Evolutionary conservation across 2,329 filamentous ascomycete species (phyloP), one percentile per base, ranked within the genome.

Genomic region (Fusarium armeniacum): DNA sequence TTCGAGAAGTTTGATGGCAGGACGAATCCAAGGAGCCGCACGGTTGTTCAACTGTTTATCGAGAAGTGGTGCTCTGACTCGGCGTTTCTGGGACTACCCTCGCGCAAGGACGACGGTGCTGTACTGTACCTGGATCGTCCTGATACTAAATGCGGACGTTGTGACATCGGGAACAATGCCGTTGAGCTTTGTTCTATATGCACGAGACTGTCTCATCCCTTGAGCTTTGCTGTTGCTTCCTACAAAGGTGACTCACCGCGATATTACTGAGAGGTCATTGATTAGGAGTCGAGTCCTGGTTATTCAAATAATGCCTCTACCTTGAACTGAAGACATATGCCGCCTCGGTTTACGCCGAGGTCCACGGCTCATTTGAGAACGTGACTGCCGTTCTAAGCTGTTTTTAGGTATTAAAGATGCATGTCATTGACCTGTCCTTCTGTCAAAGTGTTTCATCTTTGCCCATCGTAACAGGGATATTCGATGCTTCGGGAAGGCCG

Each of bases 1-100:
- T 75, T 75, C 73, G 68, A 75, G 73, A 75, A 75, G 71, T 68
- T 73, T 72, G 54, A 75, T 73, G 62, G 67, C 67, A 74, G 65
- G 71, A 67, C 67, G 66, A 69, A 70, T 59, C 61, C 62, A 60
- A 56, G 68, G 72, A 75, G 70, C 73, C 67, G 67, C 67, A 73
- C 69, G 66, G 70, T 66, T 73, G 51, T 71, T 65, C 36, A 49
- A 52, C 38, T 43, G 50, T 36, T 62, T 62, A 62, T 51, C 26
- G 44, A 46, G 30, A 57, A 49, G 52, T 44, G 55, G 64, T 57
- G 40, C 40, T 67, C 47, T 67, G 62, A 52, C 64, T 67, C 64
- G 63, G 63, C 40, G 62, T 35, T 65, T 61, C 47, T 65, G 30
- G 38, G 46, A 40, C 61, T 43, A 57, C 57, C 49, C 45, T 72